These are phyloP conservation scores for Allium sativum DNA, from an alignment of 106 monocot genomes.

Conservation along the genomic window DNA sequence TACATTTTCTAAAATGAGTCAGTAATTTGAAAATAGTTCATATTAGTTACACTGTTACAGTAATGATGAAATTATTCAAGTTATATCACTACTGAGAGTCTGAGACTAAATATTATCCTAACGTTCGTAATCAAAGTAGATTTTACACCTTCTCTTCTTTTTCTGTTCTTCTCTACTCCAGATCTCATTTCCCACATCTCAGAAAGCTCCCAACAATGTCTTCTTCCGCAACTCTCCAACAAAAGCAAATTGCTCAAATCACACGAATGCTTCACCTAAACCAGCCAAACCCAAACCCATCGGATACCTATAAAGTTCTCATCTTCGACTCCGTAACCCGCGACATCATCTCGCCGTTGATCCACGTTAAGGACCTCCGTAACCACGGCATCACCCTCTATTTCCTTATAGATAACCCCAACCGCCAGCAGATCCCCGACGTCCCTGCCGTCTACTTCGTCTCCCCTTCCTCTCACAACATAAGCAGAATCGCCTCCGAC, in stretches of 20 bases:
- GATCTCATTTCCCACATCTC: slow-evolving; percentile 3
- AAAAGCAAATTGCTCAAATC: slow-evolving; percentile 69
- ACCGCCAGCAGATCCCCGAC: slow-evolving; percentile 68
- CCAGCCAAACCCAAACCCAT: slow-evolving; percentile 20
- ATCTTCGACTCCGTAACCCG: slow-evolving; percentile 75
- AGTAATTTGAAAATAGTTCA: too few species aligned
- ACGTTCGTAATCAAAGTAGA: too few species aligned
- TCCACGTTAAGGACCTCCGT: slow-evolving; percentile 82
- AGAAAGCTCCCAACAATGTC: neutral
- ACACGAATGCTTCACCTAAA: slow-evolving; percentile 84
- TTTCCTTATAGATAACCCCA: slow-evolving; percentile 57
- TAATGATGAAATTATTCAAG: too few species aligned
- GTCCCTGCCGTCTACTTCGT: slow-evolving; percentile 91
- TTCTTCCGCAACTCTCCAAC: slow-evolving; percentile 55
- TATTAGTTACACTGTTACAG: too few species aligned
- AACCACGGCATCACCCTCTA: slow-evolving; percentile 86
- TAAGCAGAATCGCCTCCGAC: slow-evolving; percentile 51
- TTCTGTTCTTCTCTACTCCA: neutral
- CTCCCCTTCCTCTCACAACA: slow-evolving; percentile 45
- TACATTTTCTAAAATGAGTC: too few species aligned
- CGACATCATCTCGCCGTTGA: slow-evolving; percentile 69
- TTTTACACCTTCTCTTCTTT: too few species aligned
- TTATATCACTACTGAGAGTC: too few species aligned
- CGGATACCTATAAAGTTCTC: slow-evolving; percentile 64
- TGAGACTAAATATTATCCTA: too few species aligned